phyloP scores from a whole-genome alignment of 192 early-diverging fungal genomes.

The Coemansia sp. region DNA sequence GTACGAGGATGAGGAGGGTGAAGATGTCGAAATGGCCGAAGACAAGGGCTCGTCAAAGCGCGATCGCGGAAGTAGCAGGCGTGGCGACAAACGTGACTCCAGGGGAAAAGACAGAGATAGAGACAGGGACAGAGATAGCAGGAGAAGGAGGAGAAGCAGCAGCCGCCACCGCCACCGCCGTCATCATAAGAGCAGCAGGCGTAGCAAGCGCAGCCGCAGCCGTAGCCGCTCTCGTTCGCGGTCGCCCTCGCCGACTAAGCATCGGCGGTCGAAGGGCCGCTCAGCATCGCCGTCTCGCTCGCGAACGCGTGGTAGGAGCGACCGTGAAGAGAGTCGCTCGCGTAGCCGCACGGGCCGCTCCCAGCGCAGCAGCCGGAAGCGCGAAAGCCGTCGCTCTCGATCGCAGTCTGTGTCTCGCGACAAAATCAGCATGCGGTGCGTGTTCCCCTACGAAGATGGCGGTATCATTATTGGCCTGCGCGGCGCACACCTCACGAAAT shows the following conservation, averaged over 20 bases:
- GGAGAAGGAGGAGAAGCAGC: conserved; percentile 10
- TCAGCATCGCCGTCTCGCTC: conserved; percentile 24
- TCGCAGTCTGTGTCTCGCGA: conserved; percentile 28
- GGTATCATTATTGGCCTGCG: conserved; percentile 55
- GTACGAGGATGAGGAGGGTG: conserved; percentile 22
- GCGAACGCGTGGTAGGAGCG: conserved; percentile 17
- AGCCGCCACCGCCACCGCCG: conserved; percentile 18
- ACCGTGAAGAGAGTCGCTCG: conserved; percentile 11
- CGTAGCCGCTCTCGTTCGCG: conserved; percentile 13
- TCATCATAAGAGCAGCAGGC: conserved; percentile 27
- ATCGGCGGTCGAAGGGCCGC: conserved; percentile 15
- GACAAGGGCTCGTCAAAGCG: conserved; percentile 3
- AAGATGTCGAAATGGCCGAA: conserved; percentile 22
- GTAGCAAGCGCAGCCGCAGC: conserved; percentile 13
- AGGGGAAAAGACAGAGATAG: neutral
- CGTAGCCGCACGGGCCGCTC: conserved; percentile 17
- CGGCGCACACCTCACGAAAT: conserved; percentile 49
- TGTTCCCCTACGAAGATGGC: conserved; percentile 54
- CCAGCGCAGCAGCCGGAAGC: conserved; percentile 3
- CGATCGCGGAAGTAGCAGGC: conserved; percentile 10
- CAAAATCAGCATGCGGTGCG: conserved; percentile 49
- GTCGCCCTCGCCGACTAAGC: conserved; percentile 2
- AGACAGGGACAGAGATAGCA: neutral
- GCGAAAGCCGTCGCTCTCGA: neutral
- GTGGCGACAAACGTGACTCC: conserved; percentile 19